Conservation (phyloP, 2,329 filamentous ascomycete species). For the Eutypa lata region DNA sequence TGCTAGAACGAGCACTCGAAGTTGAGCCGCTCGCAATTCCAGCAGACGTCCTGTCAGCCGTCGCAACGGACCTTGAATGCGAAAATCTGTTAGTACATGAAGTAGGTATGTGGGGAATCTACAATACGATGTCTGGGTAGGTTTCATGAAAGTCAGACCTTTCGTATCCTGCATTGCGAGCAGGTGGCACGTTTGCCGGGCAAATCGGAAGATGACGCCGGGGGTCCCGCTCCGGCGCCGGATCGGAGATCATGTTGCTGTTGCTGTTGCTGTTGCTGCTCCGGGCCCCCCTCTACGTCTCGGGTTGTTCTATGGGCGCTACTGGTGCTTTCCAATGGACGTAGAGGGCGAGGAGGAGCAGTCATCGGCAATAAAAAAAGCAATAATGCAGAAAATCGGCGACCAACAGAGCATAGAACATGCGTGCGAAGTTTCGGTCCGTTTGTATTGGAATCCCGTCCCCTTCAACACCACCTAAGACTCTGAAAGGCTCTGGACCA, state of each 20-base stretch:
- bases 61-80: constrained; percentile 25
- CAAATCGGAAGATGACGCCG: constrained; percentile 4
- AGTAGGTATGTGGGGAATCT: background rate
- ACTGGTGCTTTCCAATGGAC: constrained; percentile 17
- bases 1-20: constrained; percentile 33
- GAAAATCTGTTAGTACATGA: background rate
- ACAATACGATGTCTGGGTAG: background rate
- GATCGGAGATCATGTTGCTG: background rate
- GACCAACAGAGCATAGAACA: background rate
- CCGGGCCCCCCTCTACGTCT: constrained; percentile 1
- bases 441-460: background rate
- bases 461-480: background rate
- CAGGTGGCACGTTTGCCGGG: constrained; percentile 22
- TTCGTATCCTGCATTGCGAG: constrained; percentile 26
- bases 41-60: constrained; percentile 25
- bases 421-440: background rate
- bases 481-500: background rate
- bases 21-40: constrained; percentile 30
- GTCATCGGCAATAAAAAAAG: constrained; percentile 18
- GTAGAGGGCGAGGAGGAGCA: constrained; percentile 20
- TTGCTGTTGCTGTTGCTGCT: background rate
- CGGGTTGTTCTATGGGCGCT: constrained; percentile 3
- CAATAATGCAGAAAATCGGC: background rate
- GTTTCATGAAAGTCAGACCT: constrained; percentile 10
- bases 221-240: background rate